Evolutionary conservation across 1,284 basidiomycete species (phyloP), one percentile per base, ranked within the genome.

Genomic region (Blastosporella zonata): DNA sequence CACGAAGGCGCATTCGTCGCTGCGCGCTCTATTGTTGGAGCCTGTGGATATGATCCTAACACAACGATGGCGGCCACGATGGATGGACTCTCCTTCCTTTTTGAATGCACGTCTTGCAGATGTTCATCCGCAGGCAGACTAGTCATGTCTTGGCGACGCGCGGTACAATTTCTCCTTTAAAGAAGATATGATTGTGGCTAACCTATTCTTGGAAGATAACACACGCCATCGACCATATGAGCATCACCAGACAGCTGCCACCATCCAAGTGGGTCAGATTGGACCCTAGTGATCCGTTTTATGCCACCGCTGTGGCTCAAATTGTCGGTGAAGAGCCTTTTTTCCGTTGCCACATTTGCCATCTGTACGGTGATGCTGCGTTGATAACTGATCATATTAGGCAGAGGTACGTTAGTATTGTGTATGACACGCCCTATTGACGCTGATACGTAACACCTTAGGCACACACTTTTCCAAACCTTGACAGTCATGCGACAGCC

Each of bases 81-180:
- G 61, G 61, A 64, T 41, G 49, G 22, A 18, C 35, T 35, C 20
- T 54, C 58, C 18, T 48, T 49, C 9, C 50, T 60, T 15, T 40
- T 60, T 29, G 57, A 55, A 35, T 60, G 58, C 25, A 38, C 36
- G 1, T 54, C 56, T 20, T 60, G 58, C 40, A 31, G 42, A 20
- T 41, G 41, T 17, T 35, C 34, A 12, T 42, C 38, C 12, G 38
- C 29, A 7, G 54, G 52, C 18, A 54, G 50, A 9, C 43, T 58
- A 25, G 50, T 57, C n/a, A 60, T 60, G 59, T 54, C 55, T 10
- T 60, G 59, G 59, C 45, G 57, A 27, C 52, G 54, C 42, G 59
- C 54, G 43, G 59, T 60, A 48, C 29, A 44, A 34, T 35, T 48
- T 31, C 21, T 38, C 9, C 28, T 18, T 36, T 21, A 6, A 33